Conservation (phyloP, 768 basidiomycete species). For the Baorangia bicolor region DNA sequence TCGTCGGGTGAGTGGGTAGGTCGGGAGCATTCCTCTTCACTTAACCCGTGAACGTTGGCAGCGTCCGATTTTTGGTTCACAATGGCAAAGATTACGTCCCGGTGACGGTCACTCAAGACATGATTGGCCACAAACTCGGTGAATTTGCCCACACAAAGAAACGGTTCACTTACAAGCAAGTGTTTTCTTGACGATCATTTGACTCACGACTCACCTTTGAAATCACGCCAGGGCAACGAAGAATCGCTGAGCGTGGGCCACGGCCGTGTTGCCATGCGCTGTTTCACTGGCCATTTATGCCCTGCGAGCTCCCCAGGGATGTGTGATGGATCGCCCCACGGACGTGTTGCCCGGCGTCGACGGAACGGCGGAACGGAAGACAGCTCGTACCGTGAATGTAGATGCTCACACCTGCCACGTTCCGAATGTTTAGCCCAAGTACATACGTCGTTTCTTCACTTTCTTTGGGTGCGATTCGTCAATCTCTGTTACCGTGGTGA, state of each 20-base stretch:
- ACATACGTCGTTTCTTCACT: background rate
- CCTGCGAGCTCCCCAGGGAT: background rate
- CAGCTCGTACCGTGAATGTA: background rate
- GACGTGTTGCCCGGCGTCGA: background rate
- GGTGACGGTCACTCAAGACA: conserved; percentile 87
- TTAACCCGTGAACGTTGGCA: conserved; percentile 28
- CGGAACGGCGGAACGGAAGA: background rate
- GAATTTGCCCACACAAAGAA: conserved; percentile 93
- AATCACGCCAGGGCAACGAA: conserved; percentile 36
- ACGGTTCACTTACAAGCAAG: conserved; percentile 82
- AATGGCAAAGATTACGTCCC: conserved; percentile 91
- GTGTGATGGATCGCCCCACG: background rate
- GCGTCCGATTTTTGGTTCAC: conserved; percentile 88
- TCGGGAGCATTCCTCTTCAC: background rate
- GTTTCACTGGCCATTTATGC: background rate
- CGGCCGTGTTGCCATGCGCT: background rate
- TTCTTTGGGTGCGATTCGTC: background rate
- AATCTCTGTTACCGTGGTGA: conserved; percentile 31
- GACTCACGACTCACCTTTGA: background rate
- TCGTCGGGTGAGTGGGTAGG: conserved; percentile 73
- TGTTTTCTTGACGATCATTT: conserved; percentile 18
- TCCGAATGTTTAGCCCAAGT: background rate
- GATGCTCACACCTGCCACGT: background rate
- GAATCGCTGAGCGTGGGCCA: conserved; percentile 28
- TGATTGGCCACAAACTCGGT: conserved; percentile 98